These are phyloP conservation scores for Umbelopsis isabellina DNA, from an alignment of 192 early-diverging fungal genomes.

Conservation along the genomic window DNA sequence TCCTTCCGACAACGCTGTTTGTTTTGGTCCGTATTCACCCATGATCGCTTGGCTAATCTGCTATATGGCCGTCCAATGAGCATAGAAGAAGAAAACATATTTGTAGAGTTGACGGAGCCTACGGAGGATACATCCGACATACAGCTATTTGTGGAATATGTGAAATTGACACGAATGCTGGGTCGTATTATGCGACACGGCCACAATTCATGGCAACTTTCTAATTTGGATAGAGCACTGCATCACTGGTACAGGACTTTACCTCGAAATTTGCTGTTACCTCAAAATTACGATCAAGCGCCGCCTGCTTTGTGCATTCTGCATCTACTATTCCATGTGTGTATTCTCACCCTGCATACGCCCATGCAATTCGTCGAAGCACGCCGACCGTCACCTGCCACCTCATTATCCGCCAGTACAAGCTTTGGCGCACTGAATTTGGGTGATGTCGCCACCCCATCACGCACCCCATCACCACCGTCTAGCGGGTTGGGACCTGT, in stretches of 20 bases:
- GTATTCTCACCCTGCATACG: not conserved
- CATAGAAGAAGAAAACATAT: conserved; percentile 13
- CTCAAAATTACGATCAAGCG: not conserved
- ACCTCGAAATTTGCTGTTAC: not conserved
- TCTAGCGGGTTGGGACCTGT: not conserved
- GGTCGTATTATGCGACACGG: conserved; percentile 13
- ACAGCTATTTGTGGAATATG: conserved; percentile 15
- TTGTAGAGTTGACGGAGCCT: not conserved
- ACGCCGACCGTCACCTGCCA: not conserved
- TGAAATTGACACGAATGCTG: not conserved
- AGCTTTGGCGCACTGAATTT: conserved; percentile 9
- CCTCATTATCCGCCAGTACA: conserved; percentile 4
- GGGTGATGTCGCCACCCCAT: not conserved
- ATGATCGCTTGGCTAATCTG: conserved; percentile 15
- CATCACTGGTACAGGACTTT: conserved; percentile 4
- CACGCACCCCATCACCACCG: conserved; percentile 13
- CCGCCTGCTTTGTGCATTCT: not conserved
- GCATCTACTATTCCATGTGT: conserved; percentile 2
- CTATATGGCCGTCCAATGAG: not conserved
- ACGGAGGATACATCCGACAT: not conserved
- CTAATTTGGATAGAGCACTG: conserved; percentile 7
- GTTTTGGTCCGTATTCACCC: conserved; percentile 14
- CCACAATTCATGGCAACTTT: conserved; percentile 10
- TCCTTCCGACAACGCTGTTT: conserved; percentile 20
- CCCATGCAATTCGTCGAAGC: not conserved